phyloP scores from a whole-genome alignment of 345 rosid genomes.

The Erodium maritimum region DNA sequence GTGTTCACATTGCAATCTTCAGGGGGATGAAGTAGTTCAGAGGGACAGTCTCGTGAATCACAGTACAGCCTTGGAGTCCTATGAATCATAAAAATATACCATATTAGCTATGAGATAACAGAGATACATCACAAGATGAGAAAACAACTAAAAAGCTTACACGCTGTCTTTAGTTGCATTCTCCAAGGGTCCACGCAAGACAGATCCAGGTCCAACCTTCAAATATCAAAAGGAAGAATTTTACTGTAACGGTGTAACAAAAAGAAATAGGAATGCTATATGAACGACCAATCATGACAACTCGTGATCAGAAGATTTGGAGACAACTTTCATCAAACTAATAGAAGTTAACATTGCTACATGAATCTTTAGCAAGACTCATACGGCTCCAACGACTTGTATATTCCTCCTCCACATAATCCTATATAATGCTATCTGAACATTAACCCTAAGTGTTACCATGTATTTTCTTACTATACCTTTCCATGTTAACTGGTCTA shows the following conservation, averaged over 20 bases:
- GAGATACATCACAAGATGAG: constrained; percentile 1
- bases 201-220: constrained; percentile 90
- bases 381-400: too few species aligned
- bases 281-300: neutral
- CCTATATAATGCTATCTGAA: too few species aligned
- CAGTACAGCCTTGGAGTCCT: constrained; percentile 89
- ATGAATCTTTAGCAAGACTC: too few species aligned
- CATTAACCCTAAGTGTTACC: too few species aligned
- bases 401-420: too few species aligned
- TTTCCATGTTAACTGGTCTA: too few species aligned
- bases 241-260: neutral
- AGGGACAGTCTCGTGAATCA: constrained; percentile 66
- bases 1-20: constrained; percentile 99
- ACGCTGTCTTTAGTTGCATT: constrained; percentile 71
- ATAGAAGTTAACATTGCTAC: neutral
- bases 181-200: constrained; percentile 78
- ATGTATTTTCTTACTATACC: too few species aligned
- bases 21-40: constrained; percentile 82
- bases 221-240: constrained; percentile 12
- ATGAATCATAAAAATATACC: constrained; percentile 15
- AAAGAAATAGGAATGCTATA: neutral
- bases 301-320: neutral
- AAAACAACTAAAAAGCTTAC: constrained; percentile 40
- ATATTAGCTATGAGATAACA: constrained; percentile 3
- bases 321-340: neutral